Evolutionary conservation across 2,329 filamentous ascomycete genomes (phyloP).

Genomic region (Tolypocladium pustulatum): DNA sequence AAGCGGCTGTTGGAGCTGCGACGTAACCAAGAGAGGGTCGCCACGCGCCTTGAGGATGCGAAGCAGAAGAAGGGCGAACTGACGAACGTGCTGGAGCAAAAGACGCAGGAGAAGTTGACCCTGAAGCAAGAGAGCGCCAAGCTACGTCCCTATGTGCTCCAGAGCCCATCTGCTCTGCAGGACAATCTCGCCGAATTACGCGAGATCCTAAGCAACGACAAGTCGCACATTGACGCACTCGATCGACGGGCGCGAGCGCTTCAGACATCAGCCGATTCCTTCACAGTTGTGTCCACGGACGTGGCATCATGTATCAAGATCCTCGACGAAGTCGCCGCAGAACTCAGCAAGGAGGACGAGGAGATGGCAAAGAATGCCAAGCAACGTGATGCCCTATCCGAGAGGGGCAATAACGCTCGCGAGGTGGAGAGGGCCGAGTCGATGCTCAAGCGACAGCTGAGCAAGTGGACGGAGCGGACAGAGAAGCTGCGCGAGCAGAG

Average conservation of each 20-base stretch:
- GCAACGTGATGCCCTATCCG: constrained; percentile 78
- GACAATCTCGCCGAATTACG: constrained; percentile 71
- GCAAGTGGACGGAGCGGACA: constrained; percentile 78
- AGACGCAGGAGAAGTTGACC: constrained; percentile 57
- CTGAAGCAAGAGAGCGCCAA: constrained; percentile 80
- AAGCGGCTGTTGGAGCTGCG: constrained; percentile 69
- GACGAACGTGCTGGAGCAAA: constrained; percentile 61
- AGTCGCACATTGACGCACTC: constrained; percentile 74
- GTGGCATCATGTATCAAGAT: constrained; percentile 82
- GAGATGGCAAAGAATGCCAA: constrained; percentile 69
- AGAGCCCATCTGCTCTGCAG: constrained; percentile 78
- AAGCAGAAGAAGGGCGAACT: constrained; percentile 71
- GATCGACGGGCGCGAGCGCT: constrained; percentile 82
- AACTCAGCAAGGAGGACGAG: constrained; percentile 84
- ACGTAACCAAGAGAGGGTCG: constrained; percentile 72
- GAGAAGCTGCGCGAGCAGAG: constrained; percentile 74
- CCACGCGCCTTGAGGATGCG: constrained; percentile 70
- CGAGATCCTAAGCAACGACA: constrained; percentile 67
- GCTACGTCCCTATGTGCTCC: constrained; percentile 80
- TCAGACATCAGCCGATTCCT: constrained; percentile 86
- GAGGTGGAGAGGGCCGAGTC: constrained; percentile 86
- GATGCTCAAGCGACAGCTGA: constrained; percentile 71
- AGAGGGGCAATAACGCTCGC: constrained; percentile 78
- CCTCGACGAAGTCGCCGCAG: constrained; percentile 75
- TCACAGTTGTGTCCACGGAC: constrained; percentile 72